These are phyloP conservation scores for Ophiocordyceps robertsii DNA, from an alignment of 2,329 filamentous ascomycete species.

Conservation along the genomic window DNA sequence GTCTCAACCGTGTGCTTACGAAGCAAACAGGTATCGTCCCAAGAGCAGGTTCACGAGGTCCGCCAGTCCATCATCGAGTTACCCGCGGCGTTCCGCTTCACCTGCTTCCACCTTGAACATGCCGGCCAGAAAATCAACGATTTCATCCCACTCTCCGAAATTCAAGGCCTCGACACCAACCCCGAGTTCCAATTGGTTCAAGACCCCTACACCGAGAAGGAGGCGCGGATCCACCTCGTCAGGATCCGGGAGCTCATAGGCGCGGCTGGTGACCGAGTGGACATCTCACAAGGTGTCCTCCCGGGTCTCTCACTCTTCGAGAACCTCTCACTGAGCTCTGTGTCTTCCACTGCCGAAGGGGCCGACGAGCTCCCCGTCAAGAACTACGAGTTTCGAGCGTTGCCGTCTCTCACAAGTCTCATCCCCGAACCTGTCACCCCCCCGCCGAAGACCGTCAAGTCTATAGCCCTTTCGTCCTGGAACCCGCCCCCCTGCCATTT, in stretches of 20 bases:
- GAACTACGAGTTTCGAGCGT: constrained; percentile 64
- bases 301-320: constrained; percentile 83
- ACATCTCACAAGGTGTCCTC: constrained; percentile 72
- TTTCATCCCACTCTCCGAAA: constrained; percentile 82
- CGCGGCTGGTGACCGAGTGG: constrained; percentile 76
- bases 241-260: constrained; percentile 87
- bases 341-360: constrained; percentile 18
- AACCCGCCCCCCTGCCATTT: constrained; percentile 90
- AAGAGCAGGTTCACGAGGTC: constrained; percentile 96
- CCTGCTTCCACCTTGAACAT: constrained; percentile 95
- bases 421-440: constrained; percentile 53
- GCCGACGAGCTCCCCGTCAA: constrained; percentile 31
- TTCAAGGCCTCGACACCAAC: constrained; percentile 62
- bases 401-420: constrained; percentile 55
- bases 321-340: constrained; percentile 44
- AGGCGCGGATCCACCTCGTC: constrained; percentile 88
- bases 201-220: constrained; percentile 97
- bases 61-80: constrained; percentile 93
- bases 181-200: constrained; percentile 74
- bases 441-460: constrained; percentile 82
- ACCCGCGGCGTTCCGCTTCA: constrained; percentile 88
- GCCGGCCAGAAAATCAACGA: constrained; percentile 86
- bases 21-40: constrained; percentile 57
- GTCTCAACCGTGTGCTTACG: background rate
- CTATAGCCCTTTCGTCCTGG: constrained; percentile 80